phyloP scores from a whole-genome alignment of 148 eudicot species.

The Cornus controversa region DNA sequence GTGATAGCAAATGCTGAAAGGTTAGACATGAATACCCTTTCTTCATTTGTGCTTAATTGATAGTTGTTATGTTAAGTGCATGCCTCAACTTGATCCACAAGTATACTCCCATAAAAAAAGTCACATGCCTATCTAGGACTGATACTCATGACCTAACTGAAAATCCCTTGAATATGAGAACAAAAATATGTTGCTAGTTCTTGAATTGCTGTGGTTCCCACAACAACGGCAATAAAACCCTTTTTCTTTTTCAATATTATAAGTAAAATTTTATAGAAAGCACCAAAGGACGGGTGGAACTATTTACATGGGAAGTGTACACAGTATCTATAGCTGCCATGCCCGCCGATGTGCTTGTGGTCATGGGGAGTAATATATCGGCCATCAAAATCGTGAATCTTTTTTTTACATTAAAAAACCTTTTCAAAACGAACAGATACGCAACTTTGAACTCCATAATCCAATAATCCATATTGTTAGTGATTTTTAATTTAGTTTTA shows the following conservation, averaged over 20 bases:
- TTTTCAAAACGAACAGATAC: too few relatives aligned
- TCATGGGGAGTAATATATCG: too few relatives aligned
- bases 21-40: conserved; percentile 28
- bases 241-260: too few relatives aligned
- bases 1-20: conserved; percentile 83
- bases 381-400: too few relatives aligned
- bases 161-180: neutral
- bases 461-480: too few relatives aligned
- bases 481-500: too few relatives aligned
- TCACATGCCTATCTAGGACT: neutral
- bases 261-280: neutral
- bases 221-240: neutral
- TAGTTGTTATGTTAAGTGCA: neutral
- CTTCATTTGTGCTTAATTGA: neutral
- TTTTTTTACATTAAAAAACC: too few relatives aligned
- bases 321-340: too few relatives aligned
- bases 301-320: too few relatives aligned
- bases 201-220: neutral
- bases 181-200: neutral
- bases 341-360: too few relatives aligned
- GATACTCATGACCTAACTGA: neutral
- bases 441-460: too few relatives aligned
- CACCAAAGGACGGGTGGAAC: too few relatives aligned
- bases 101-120: neutral
- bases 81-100: neutral